Conservation (phyloP, 768 basidiomycete genomes). For the Sporobolomyces roseus region DNA sequence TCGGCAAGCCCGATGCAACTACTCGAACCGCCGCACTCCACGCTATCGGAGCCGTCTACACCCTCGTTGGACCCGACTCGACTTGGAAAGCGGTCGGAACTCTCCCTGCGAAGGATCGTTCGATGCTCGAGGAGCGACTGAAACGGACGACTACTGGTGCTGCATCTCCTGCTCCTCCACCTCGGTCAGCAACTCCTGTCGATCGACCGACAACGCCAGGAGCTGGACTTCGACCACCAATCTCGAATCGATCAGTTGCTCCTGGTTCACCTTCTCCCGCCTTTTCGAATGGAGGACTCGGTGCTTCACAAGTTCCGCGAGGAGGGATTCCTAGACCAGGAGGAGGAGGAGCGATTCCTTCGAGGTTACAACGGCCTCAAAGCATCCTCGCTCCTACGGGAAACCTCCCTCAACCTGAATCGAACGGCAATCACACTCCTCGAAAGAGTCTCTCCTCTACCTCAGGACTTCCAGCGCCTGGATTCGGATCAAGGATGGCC, state of each 20-base stretch:
- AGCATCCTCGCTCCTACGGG: constrained; percentile 2
- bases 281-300: neutral
- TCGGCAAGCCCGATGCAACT: constrained; percentile 81
- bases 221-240: constrained; percentile 13
- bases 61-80: constrained; percentile 70
- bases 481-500: constrained; percentile 19
- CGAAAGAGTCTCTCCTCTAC: neutral
- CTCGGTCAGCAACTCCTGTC: neutral
- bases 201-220: constrained; percentile 11
- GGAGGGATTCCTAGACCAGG: constrained; percentile 3
- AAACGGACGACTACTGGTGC: constrained; percentile 41
- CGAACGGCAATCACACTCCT: constrained; percentile 13
- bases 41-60: constrained; percentile 76
- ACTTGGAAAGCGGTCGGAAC: constrained; percentile 74
- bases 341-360: constrained; percentile 19
- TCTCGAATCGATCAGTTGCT: neutral
- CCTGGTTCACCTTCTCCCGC: constrained; percentile 20
- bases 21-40: constrained; percentile 83
- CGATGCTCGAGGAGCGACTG: constrained; percentile 83
- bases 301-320: constrained; percentile 8
- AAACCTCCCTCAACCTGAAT: constrained; percentile 2
- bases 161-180: constrained; percentile 22
- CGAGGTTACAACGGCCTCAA: constrained; percentile 16
- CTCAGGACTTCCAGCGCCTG: constrained; percentile 16
- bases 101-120: constrained; percentile 79